Evolutionary conservation across 2,329 filamentous ascomycete genomes (phyloP), one percentile per base, ranked within the genome.

Genomic region (Cladosporium sp.): DNA sequence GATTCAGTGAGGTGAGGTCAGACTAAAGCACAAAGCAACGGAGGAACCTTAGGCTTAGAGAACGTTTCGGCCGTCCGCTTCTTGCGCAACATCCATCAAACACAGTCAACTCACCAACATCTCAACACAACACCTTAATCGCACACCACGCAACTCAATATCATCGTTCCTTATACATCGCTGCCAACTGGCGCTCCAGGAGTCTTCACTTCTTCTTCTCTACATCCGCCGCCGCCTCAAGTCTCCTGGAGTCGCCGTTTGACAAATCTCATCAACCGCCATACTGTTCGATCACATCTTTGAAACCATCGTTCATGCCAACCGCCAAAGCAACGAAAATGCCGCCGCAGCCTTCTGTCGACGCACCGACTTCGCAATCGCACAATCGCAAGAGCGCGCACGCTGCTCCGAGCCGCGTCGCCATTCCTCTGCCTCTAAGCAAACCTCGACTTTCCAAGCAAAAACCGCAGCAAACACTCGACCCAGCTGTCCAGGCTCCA

Each of bases 401-500:
- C 27, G 55, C 58, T 32, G 44, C 55, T 19, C 42, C 52, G 7
- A 55, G 49, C 39, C 58, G 62, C 29, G 56, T 66, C 20, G 64
- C 62, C n/a, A 62, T 66, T 43, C 64, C 64, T 17, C 51, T 66
- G 37, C 50, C 61, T 22, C 44, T 66, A 49, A 61, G 54, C 52
- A 62, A 57, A 51, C 55, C 61, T 13, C 57, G 51, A 30, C 55
- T 43, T 42, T 50, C 17, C 55, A 55, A 51, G 39, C 39, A 15
- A 19, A 24, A 17, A 38, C 29, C 19, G 37, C 41, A 18, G 22
- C 47, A 7, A 6, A 41, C 19, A 18, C 18, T 3, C 38, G 19
- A 22, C 12, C 7, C 19, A 15, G 20, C 29, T 13, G 20, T 38
- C 12, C 22, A 50, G 15, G 39, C 32, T 22, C 39, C 47, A 15